Base-by-base conservation (phyloP, 2,329 filamentous ascomycete genomes). In the Monosporascus sp. region DNA sequence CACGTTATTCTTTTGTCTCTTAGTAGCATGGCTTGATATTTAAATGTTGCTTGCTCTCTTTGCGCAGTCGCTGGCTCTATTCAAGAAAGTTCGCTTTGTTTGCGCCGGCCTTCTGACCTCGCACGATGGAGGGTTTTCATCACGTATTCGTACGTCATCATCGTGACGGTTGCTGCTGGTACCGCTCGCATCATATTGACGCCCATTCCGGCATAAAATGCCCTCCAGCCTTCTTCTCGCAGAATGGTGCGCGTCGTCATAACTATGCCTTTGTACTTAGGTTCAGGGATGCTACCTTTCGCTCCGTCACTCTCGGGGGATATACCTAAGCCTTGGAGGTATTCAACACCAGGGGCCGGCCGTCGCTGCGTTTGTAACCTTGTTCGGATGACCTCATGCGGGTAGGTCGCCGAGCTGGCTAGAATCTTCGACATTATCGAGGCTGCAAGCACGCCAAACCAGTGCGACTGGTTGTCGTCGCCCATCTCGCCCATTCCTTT, bases 111-210 rank as follows among this genome's bases (percentile, higher is more conserved):
- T 15, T 74, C 69, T 2, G 63, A 57, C 60, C 73, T 73, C 27
- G 69, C 66, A 52, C 71, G 66, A 55, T 78, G 79, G 20, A 84
- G 68, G 52, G 72, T 68, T 50, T 76, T 72, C 81, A 84, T 84
- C 48, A 79, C 73, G 62, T 87, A 94, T 73, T 99, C 94, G 67
- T 96, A 99, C 14, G 93, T 97, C 67, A 97, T 79, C 87, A 99
- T 95, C 3, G 94, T 99, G 25, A 96, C 96, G 65, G 96, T 96
- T 20, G 94, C 93, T 22, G 94, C 91, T 35, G 94, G 94, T 14
- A 99, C 87, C 7, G 94, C 94, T 52, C 94, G 83, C 78, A 97
- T 90, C 84, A 99, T 89, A 72, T 99, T 99, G 48, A 93, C 96
- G 38, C 94, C 94, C 78, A 99, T 90, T 37, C 94, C 94, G 24